Percentiles rank a stretch among this genome's conserved stretches.
These are phyloP conservation scores for Ophiostoma ips DNA, from an alignment of 2,329 filamentous ascomycete species.

Conservation along the genomic window DNA sequence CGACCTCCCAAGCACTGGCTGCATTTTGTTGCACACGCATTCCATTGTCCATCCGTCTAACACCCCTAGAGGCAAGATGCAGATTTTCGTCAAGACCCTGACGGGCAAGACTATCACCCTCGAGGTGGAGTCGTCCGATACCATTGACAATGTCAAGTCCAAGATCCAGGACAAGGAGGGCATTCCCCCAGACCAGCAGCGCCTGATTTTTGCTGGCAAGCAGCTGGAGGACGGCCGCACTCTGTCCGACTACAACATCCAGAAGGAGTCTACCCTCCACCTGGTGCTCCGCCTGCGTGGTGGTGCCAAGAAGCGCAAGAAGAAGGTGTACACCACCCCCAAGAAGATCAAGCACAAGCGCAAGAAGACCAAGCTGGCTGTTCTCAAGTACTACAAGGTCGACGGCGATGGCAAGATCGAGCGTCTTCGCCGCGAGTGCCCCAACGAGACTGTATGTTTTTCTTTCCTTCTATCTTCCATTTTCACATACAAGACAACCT, in stretches of 20 bases:
- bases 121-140: conserved; percentile 99
- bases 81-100: conserved; percentile 72
- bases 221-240: conserved; percentile 99
- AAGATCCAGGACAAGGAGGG: conserved; percentile 99
- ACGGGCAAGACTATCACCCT: conserved; percentile 99
- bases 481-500: neutral
- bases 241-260: conserved; percentile 99
- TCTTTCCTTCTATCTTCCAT: rapidly evolving
- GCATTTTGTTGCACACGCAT: neutral
- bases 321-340: conserved; percentile 99
- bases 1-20: conserved; percentile 1
- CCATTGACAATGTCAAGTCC: conserved; percentile 99
- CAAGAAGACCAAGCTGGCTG: conserved; percentile 99
- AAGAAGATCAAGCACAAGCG: conserved; percentile 99
- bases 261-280: conserved; percentile 99
- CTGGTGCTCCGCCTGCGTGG: conserved; percentile 95
- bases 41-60: neutral
- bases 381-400: conserved; percentile 99
- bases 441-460: conserved; percentile 64
- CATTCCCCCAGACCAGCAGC: conserved; percentile 97
- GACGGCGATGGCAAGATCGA: conserved; percentile 99
- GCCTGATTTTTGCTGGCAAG: conserved; percentile 99
- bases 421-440: conserved; percentile 97
- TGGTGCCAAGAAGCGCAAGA: conserved; percentile 99
- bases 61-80: conserved; percentile 48